These are phyloP conservation scores for Tillandsia fasciculata DNA, from an alignment of 176 grass and related monocot genomes.

Conservation along the genomic window DNA sequence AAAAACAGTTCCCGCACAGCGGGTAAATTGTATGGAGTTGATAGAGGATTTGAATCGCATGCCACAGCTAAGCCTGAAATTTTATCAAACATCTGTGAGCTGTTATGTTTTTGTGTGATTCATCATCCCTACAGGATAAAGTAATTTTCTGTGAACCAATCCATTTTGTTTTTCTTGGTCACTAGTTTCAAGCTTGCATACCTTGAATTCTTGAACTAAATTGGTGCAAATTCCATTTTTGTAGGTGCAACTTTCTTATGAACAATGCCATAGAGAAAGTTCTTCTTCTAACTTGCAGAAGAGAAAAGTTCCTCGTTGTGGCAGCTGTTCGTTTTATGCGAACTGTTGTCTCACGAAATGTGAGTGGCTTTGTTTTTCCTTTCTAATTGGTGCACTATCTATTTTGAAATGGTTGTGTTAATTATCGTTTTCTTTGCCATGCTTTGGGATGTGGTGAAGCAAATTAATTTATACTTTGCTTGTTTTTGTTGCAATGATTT, in stretches of 20 bases:
- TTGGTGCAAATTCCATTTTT: constrained; percentile 12
- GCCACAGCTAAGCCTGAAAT: constrained; percentile 43
- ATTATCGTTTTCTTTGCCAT: not conserved
- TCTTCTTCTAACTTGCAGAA: constrained; percentile 54
- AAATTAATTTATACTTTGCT: not conserved
- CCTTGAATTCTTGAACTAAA: constrained; percentile 9
- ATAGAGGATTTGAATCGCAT: constrained; percentile 28
- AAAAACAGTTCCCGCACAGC: constrained; percentile 20
- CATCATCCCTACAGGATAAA: constrained; percentile 58
- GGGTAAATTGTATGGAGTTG: constrained; percentile 21
- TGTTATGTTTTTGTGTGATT: constrained; percentile 74
- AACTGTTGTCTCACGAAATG: constrained; percentile 62
- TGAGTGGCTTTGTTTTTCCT: constrained; percentile 26
- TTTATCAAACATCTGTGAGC: constrained; percentile 67
- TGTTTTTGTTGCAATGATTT: no score
- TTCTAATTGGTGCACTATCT: not conserved
- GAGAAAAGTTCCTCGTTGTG: constrained; percentile 65
- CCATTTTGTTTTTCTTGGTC: constrained; percentile 16
- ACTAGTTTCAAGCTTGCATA: not conserved
- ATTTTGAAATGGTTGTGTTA: not conserved
- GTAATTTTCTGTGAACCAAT: constrained; percentile 37
- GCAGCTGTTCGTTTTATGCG: constrained; percentile 68
- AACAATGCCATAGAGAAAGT: constrained; percentile 79
- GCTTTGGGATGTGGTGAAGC: not conserved
- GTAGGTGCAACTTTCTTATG: constrained; percentile 46